These are phyloP conservation scores for Pyricularia grisea DNA, from an alignment of 2,329 filamentous ascomycete species.

Conservation along the genomic window DNA sequence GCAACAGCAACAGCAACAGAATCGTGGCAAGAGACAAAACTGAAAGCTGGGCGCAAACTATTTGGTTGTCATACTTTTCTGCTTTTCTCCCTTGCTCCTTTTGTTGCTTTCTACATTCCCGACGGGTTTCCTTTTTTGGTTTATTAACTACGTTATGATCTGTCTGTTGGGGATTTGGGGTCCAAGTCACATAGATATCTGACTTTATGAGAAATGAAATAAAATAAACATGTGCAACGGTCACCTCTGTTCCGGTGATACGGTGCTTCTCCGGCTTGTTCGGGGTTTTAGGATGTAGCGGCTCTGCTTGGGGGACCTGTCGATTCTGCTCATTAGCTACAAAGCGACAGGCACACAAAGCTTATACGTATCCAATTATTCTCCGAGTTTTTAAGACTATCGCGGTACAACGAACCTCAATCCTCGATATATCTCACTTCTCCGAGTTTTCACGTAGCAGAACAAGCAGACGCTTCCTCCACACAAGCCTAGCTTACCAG, in stretches of 20 bases:
- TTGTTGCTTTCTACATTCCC: neutral
- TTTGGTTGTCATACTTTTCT: neutral
- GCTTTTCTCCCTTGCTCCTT: neutral
- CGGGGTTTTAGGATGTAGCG: neutral
- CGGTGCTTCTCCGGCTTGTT: neutral
- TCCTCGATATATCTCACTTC: neutral
- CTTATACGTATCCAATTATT: neutral
- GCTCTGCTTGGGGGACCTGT: neutral
- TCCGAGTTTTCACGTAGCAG: neutral
- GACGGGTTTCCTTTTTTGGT: neutral
- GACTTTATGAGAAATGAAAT: neutral
- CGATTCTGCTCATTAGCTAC: neutral
- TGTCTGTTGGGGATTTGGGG: neutral
- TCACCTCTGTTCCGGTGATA: neutral
- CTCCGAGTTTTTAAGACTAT: neutral
- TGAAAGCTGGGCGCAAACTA: neutral
- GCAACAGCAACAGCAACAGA: neutral
- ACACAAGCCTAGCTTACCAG: too few relatives aligned
- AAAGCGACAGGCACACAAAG: neutral
- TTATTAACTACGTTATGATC: too few relatives aligned
- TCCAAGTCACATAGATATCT: neutral
- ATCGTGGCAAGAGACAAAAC: conserved; percentile 3
- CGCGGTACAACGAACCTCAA: neutral
- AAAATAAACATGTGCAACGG: neutral
- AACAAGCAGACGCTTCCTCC: too few relatives aligned